These are phyloP conservation scores for Collybiopsis luxurians DNA, from an alignment of 768 basidiomycete species.

Conservation along the genomic window DNA sequence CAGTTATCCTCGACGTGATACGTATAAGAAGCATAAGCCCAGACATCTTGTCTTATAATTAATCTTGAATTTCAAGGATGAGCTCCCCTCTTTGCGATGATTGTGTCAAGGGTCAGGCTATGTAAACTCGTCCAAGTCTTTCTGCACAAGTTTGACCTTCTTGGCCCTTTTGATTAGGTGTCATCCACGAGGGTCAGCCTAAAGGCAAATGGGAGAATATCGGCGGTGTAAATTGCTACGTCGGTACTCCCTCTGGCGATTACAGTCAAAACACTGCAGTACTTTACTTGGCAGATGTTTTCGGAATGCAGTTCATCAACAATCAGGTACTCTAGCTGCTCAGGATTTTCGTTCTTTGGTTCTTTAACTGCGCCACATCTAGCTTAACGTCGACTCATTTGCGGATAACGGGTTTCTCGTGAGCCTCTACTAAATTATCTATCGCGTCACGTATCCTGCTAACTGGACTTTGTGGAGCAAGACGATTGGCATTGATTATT, in stretches of 20 bases:
- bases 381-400: slow-evolving; percentile 44
- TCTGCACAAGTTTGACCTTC: neutral
- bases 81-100: slow-evolving; percentile 19
- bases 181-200: slow-evolving; percentile 18
- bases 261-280: slow-evolving; percentile 39
- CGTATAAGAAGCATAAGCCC: too few relatives aligned
- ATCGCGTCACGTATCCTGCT: too few relatives aligned
- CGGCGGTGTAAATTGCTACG: slow-evolving; percentile 35
- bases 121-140: neutral
- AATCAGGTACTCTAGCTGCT: slow-evolving; percentile 21
- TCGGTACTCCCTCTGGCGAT: slow-evolving; percentile 34
- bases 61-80: neutral
- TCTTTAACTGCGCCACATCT: neutral
- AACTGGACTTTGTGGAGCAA: neutral
- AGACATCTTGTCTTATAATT: too few relatives aligned
- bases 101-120: slow-evolving; percentile 22
- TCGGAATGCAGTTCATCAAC: slow-evolving; percentile 33
- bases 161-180: slow-evolving; percentile 19
- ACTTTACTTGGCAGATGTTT: slow-evolving; percentile 37
- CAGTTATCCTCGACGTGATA: neutral
- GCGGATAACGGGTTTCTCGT: slow-evolving; percentile 37
- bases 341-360: neutral
- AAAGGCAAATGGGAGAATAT: slow-evolving; percentile 28
- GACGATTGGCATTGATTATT: slow-evolving; percentile 13
- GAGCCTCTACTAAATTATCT: slow-evolving; percentile 11